Base-by-base conservation (phyloP, 441 rosid genomes). In the Euphorbia schlechtendalii region DNA sequence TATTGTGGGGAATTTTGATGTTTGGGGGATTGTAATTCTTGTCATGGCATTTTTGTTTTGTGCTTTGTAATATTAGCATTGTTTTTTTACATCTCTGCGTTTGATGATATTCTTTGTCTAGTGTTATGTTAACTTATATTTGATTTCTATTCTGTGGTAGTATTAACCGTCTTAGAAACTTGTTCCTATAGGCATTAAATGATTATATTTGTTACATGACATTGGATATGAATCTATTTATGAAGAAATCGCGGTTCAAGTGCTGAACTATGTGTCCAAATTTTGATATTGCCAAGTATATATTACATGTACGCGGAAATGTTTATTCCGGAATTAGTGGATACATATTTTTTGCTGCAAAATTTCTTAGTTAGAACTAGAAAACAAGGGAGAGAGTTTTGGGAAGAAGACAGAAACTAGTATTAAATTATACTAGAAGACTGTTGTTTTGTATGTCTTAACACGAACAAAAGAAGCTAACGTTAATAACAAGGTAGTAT, bases 41-140 rank as follows among this genome's bases (percentile, higher is more conserved):
- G 40, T 56, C 69, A 61, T 56, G 59, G 59, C 61, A 48, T 73
- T 70, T 70, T 69, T 73, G 40, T 40, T 6, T 70, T 78, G 77
- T 78, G 80, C 73, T 80, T 71, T 80, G 81, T 82, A 76, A 77
- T 80, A 70, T 69, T 74, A 70, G 75, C 70, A 59, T 69, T 66
- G 6, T 65, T 51, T 41, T 30, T 65, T 58, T 65, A 54, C 58
- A 17, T 63, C 43, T 57, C 28, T 56, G 18, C 65, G 45, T 36
- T 69, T 51, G 54, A 56, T 70, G 9, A 45, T 62, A 54, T 49
- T 38, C n/a, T 56, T 41, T 62, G 18, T 66, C 61, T 46, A 9
- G 40, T n/a, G n/a, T n/a, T n/a, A n/a, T n/a, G n/a, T n/a, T n/a
- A n/a, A n/a, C n/a, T n/a, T n/a, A n/a, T n/a, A n/a, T n/a, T n/a